These are phyloP conservation scores for Geotrichum bryndzae DNA, from an alignment of 1,139 yeast species.

Conservation along the genomic window DNA sequence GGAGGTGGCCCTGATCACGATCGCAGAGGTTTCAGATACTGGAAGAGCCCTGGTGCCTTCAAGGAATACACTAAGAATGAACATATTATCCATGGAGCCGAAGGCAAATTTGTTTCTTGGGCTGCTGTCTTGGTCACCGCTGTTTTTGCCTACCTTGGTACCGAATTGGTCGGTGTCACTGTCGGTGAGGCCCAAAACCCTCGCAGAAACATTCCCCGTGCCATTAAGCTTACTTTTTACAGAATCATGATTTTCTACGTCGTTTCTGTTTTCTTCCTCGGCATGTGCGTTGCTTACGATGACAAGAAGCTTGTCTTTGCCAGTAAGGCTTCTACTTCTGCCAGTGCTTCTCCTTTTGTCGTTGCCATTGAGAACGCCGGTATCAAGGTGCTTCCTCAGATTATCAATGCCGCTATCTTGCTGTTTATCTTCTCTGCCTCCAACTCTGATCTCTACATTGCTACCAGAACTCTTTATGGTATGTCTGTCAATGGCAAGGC, in stretches of 20 bases:
- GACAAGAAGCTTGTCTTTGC: constrained; percentile 35
- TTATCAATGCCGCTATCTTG: constrained; percentile 63
- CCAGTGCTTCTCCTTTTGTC: constrained; percentile 71
- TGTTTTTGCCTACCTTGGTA: constrained; percentile 57
- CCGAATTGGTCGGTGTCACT: constrained; percentile 66
- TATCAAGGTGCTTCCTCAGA: constrained; percentile 54
- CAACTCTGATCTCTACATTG: constrained; percentile 66
- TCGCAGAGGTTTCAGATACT: constrained; percentile 60
- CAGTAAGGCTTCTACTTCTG: constrained; percentile 37
- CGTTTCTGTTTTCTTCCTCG: constrained; percentile 44
- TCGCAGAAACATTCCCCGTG: constrained; percentile 66
- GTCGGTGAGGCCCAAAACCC: constrained; percentile 82
- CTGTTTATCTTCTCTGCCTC: constrained; percentile 67
- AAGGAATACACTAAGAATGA: constrained; percentile 37
- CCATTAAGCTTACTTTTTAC: constrained; percentile 70
- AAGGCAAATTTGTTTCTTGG: constrained; percentile 59
- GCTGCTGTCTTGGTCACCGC: constrained; percentile 52
- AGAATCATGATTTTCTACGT: constrained; percentile 47
- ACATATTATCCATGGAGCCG: constrained; percentile 32
- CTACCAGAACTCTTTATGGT: constrained; percentile 62
- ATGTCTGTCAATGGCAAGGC: constrained; percentile 59
- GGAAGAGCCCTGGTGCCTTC: constrained; percentile 61
- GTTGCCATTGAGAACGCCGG: constrained; percentile 57
- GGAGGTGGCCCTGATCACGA: constrained; percentile 67
- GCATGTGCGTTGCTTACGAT: constrained; percentile 42